phyloP scores from a whole-genome alignment of 2,329 filamentous ascomycete species.

The Claviceps africana region DNA sequence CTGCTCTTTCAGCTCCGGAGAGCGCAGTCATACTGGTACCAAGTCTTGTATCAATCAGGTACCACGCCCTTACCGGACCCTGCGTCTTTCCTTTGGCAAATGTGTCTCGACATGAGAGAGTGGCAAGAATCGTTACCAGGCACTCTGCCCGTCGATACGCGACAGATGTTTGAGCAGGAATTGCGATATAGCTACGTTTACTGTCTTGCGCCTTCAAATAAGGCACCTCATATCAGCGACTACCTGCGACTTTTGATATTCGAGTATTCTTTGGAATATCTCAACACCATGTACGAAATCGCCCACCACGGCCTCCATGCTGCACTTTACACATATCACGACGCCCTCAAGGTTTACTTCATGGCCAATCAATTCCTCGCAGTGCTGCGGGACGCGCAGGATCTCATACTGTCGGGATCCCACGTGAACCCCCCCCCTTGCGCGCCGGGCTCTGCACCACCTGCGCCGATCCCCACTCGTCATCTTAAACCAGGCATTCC shows the following conservation, averaged over 20 bases:
- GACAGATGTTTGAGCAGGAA: constrained; percentile 74
- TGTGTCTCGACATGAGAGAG: constrained; percentile 60
- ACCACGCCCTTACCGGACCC: constrained; percentile 54
- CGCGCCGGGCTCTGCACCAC: constrained; percentile 31
- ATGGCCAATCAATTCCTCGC: constrained; percentile 51
- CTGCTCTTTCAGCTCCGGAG: constrained; percentile 73
- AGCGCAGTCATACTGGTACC: constrained; percentile 80
- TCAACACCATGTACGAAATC: constrained; percentile 57
- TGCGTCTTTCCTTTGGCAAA: constrained; percentile 58
- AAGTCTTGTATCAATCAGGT: constrained; percentile 70
- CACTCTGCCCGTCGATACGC: constrained; percentile 49
- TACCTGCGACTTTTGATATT: constrained; percentile 74
- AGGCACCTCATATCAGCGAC: constrained; percentile 57
- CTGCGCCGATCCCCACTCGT: constrained; percentile 38
- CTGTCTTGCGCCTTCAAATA: constrained; percentile 66
- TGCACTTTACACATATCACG: constrained; percentile 72
- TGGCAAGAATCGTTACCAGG: constrained; percentile 70
- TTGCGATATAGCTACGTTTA: constrained; percentile 84
- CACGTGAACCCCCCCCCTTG: constrained; percentile 31
- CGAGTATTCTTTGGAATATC: constrained; percentile 72
- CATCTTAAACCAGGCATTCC: constrained; percentile 21
- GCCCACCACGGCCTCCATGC: constrained; percentile 44
- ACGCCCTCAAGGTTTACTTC: constrained; percentile 73
- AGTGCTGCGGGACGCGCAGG: constrained; percentile 43
- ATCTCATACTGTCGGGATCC: constrained; percentile 39